phyloP scores from a whole-genome alignment of 129 eudicot species.

The Lactuca sativa region DNA sequence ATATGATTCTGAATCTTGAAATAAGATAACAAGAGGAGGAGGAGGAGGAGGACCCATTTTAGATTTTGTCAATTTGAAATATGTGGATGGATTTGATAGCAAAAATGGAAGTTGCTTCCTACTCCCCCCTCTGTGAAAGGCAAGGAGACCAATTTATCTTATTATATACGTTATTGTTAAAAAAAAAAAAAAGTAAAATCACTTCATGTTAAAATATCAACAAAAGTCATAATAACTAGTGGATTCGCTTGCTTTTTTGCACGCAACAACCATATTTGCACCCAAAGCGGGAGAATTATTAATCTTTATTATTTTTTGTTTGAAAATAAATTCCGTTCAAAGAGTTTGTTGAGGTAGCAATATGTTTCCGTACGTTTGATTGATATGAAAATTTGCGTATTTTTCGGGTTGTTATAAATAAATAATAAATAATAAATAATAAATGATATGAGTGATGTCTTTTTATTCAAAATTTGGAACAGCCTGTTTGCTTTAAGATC shows the following conservation, averaged over 20 bases:
- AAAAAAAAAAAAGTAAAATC: background rate
- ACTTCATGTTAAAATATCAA: too few relatives aligned
- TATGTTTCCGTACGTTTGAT: conserved; percentile 7
- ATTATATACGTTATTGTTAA: background rate
- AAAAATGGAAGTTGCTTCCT: conserved; percentile 18
- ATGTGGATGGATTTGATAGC: conserved; percentile 25
- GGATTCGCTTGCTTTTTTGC: conserved; percentile 15
- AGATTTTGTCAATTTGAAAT: conserved; percentile 15
- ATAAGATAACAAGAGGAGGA: conserved; percentile 8
- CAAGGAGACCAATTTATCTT: conserved; percentile 12
- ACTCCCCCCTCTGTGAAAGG: conserved; percentile 16
- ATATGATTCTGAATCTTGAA: conserved; percentile 36
- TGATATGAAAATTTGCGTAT: background rate
- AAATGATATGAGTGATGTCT: background rate
- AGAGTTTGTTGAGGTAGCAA: conserved; percentile 18
- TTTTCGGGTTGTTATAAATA: conserved; percentile 11
- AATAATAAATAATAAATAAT: background rate
- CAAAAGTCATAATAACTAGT: background rate
- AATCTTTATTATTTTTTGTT: background rate
- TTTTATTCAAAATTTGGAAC: too few relatives aligned
- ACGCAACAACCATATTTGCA: conserved; percentile 26
- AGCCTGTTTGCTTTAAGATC: too few relatives aligned
- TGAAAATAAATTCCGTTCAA: conserved; percentile 8
- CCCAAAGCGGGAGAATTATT: conserved; percentile 8
- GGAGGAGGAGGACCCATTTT: conserved; percentile 35